Percentiles rank a stretch among this genome's conserved stretches.
phyloP scores from a whole-genome alignment of 2,329 filamentous ascomycete species.

The Epichloe glyceriae region DNA sequence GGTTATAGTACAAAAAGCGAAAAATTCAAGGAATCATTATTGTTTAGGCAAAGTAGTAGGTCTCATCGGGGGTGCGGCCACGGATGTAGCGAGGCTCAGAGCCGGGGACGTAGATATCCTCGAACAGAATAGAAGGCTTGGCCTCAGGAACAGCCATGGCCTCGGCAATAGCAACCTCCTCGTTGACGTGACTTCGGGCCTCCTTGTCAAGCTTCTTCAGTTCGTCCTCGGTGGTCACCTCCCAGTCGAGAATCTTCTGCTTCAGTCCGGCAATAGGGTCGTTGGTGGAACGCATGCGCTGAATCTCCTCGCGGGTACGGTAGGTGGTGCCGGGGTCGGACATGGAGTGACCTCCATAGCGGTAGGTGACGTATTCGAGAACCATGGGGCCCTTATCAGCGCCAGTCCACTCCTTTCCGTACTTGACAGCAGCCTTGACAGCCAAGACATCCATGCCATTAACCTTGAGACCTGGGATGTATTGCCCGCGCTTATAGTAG shows the following conservation, averaged over 20 bases:
- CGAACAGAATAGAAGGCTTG: slow-evolving; percentile 72
- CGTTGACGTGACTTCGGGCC: slow-evolving; percentile 71
- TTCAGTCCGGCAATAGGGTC: slow-evolving; percentile 97
- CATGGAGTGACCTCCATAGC: slow-evolving; percentile 99
- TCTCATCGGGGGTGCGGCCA: slow-evolving; percentile 82
- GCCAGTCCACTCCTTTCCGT: slow-evolving; percentile 78
- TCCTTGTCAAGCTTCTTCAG: slow-evolving; percentile 95
- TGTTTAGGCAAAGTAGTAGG: slow-evolving; percentile 66
- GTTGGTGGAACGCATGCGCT: slow-evolving; percentile 98
- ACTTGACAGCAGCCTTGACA: slow-evolving; percentile 89
- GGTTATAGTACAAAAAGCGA: slow-evolving; percentile 15
- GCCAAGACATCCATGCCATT: slow-evolving; percentile 99
- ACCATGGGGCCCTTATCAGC: slow-evolving; percentile 85
- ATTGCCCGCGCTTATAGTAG: slow-evolving; percentile 99
- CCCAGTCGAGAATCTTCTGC: slow-evolving; percentile 96
- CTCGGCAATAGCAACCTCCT: slow-evolving; percentile 84
- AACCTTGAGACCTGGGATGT: slow-evolving; percentile 98
- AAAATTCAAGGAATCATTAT: slow-evolving; percentile 21
- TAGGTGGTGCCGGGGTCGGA: slow-evolving; percentile 98
- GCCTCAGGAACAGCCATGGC: slow-evolving; percentile 70
- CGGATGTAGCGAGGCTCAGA: slow-evolving; percentile 80
- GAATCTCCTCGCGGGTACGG: slow-evolving; percentile 97
- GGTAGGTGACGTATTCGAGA: slow-evolving; percentile 97
- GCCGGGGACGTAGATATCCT: slow-evolving; percentile 90
- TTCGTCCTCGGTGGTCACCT: slow-evolving; percentile 80